Evolutionary conservation across 495 filamentous ascomycete species (phyloP).

Genomic region (Glutinoglossum americanum): DNA sequence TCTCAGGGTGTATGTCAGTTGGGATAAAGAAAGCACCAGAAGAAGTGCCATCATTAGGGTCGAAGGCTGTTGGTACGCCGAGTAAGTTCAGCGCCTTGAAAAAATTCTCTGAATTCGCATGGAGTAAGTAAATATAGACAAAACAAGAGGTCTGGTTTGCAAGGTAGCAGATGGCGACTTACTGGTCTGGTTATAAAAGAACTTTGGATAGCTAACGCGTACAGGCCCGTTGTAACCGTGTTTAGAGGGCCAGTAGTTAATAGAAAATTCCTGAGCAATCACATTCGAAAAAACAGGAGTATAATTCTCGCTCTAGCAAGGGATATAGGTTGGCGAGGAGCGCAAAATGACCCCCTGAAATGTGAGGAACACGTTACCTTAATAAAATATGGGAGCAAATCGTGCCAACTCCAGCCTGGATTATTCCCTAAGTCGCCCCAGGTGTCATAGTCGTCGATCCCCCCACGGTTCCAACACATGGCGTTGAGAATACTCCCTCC

Average conservation of each 20-base stretch:
- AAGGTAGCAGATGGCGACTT: no score
- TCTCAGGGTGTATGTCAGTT: conserved; percentile 21
- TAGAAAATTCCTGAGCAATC: no score
- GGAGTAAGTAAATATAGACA: not conserved
- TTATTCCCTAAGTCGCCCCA: conserved; percentile 39
- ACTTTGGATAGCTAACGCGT: conserved; percentile 29
- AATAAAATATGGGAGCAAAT: conserved; percentile 34
- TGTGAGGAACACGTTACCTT: no score
- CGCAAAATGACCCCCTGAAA: not conserved
- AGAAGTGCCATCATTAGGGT: conserved; percentile 24
- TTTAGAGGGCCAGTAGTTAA: no score
- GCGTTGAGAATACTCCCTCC: conserved; percentile 17
- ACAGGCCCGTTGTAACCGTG: conserved; percentile 24
- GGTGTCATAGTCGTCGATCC: conserved; percentile 28
- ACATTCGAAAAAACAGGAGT: no score
- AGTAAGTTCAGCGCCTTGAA: conserved; percentile 26
- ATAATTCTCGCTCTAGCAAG: conserved; percentile 20
- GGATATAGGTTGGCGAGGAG: not conserved
- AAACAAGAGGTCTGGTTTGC: no score
- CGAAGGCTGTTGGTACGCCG: conserved; percentile 24
- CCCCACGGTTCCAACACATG: conserved; percentile 18
- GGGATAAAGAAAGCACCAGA: conserved; percentile 27
- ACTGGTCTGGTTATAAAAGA: no score
- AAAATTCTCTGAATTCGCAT: conserved; percentile 23
- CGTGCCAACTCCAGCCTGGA: conserved; percentile 41